A percentile compares a stretch with the other conserved stretches of the same genome.
These are phyloP conservation scores for Penicillium sp. DNA, from an alignment of 2,329 filamentous ascomycete genomes.

Conservation along the genomic window DNA sequence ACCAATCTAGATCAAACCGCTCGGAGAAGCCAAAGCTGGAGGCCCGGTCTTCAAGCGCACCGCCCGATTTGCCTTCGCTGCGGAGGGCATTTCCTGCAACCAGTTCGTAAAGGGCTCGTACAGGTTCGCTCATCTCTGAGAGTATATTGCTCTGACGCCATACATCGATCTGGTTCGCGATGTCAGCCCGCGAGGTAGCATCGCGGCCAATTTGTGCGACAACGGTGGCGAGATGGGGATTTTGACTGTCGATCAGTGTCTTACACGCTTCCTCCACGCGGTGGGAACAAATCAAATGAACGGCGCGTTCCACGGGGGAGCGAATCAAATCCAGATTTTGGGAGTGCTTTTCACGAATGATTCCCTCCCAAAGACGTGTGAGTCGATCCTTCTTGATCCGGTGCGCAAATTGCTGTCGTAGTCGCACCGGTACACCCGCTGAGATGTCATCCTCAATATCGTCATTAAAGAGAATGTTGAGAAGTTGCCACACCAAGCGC, in stretches of 20 bases:
- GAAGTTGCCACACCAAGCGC: slow-evolving; percentile 73
- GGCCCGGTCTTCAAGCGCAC: slow-evolving; percentile 74
- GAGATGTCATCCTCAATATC: slow-evolving; percentile 48
- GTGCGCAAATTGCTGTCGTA: slow-evolving; percentile 40
- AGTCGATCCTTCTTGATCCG: slow-evolving; percentile 51
- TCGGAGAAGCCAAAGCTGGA: slow-evolving; percentile 78
- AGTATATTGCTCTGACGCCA: slow-evolving; percentile 83
- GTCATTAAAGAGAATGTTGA: slow-evolving; percentile 83
- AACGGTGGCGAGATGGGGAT: slow-evolving; percentile 81
- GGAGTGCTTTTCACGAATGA: slow-evolving; percentile 62
- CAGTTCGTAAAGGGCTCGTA: slow-evolving; percentile 86
- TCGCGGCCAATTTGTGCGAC: slow-evolving; percentile 78
- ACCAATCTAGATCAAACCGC: slow-evolving; percentile 86
- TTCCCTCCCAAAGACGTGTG: slow-evolving; percentile 41
- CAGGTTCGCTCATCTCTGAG: slow-evolving; percentile 79
- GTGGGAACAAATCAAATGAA: slow-evolving; percentile 75
- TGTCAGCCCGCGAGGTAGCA: slow-evolving; percentile 66
- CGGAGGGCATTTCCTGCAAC: slow-evolving; percentile 82
- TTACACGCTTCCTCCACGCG: slow-evolving; percentile 80
- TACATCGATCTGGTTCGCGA: slow-evolving; percentile 74
- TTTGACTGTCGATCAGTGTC: slow-evolving; percentile 68
- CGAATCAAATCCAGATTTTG: slow-evolving; percentile 63
- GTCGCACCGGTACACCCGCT: slow-evolving; percentile 38
- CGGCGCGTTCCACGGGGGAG: slow-evolving; percentile 75
- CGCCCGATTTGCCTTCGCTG: slow-evolving; percentile 70